Evolutionary conservation across 2,329 filamentous ascomycete genomes (phyloP).

Genomic region (Monilinia polystroma): DNA sequence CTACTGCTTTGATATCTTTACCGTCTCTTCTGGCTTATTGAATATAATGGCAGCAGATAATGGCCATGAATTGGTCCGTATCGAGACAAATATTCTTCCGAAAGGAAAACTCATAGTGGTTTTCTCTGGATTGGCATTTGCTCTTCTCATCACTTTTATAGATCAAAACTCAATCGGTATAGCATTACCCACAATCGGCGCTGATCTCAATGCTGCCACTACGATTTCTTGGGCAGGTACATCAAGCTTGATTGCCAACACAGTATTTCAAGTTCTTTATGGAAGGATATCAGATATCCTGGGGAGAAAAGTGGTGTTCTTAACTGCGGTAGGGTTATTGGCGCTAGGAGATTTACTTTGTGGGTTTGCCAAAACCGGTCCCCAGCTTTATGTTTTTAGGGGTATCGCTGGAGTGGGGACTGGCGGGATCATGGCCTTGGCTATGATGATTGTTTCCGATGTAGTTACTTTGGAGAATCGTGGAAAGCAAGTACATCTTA

Average conservation of each 20-base stretch:
- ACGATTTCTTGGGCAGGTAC: constrained; percentile 58
- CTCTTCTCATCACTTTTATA: constrained; percentile 53
- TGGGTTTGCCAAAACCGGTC: constrained; percentile 53
- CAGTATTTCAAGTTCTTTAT: constrained; percentile 64
- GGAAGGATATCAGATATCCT: constrained; percentile 61
- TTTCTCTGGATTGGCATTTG: constrained; percentile 52
- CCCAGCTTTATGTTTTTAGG: constrained; percentile 61
- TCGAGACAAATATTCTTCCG: constrained; percentile 58
- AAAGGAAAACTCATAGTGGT: constrained; percentile 50
- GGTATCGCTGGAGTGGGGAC: constrained; percentile 60
- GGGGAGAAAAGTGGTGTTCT: constrained; percentile 57
- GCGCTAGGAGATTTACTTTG: constrained; percentile 58
- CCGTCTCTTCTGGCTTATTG: neutral
- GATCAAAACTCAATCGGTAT: constrained; percentile 42
- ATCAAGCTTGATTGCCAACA: constrained; percentile 55
- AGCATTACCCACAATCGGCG: constrained; percentile 52
- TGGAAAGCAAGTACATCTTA: constrained; percentile 47
- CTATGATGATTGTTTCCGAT: constrained; percentile 63
- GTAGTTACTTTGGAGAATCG: constrained; percentile 58
- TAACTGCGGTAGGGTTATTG: constrained; percentile 53
- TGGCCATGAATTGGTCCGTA: constrained; percentile 34
- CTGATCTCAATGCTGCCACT: constrained; percentile 46
- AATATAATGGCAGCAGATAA: constrained; percentile 25
- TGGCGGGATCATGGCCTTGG: constrained; percentile 58
- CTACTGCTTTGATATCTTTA: neutral